Evolutionary conservation across 177 flowering plant species (phyloP).

Genomic region (Vitis hybrid): DNA sequence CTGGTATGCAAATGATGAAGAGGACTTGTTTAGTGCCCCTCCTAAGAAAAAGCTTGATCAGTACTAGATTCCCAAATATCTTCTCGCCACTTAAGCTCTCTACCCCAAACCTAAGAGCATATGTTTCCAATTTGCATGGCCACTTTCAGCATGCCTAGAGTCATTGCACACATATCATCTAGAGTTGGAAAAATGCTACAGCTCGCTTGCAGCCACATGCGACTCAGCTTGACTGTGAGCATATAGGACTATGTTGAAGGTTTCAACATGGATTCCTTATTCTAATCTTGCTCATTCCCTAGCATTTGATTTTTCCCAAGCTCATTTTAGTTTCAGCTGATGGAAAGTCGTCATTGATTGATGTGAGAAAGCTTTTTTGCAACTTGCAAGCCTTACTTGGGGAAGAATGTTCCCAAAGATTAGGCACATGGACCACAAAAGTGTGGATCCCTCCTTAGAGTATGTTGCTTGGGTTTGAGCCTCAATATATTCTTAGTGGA

Average conservation of each 20-base stretch:
- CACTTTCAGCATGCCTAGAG: too few species aligned
- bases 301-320: conserved; percentile 93
- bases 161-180: too few species aligned
- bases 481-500: conserved; percentile 66
- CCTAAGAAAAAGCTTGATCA: too few species aligned
- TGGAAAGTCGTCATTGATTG: conserved; percentile 74
- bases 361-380: conserved; percentile 68
- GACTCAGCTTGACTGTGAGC: too few species aligned
- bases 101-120: too few species aligned
- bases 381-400: conserved; percentile 23
- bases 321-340: conserved; percentile 84
- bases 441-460: conserved; percentile 78
- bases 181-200: too few species aligned
- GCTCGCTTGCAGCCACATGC: too few species aligned
- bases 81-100: too few species aligned
- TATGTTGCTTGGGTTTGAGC: conserved; percentile 78
- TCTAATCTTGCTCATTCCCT: conserved; percentile 69
- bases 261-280: conserved; percentile 83
- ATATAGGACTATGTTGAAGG: conserved; percentile 1
- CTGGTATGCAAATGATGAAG: too few species aligned
- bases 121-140: too few species aligned
- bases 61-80: too few species aligned
- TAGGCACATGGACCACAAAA: not conserved
- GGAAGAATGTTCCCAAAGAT: conserved; percentile 19
- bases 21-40: too few species aligned